Percentiles rank a stretch among this genome's conserved stretches.
phyloP scores from a whole-genome alignment of 2,329 filamentous ascomycete genomes.

The Botryotinia globosa region DNA sequence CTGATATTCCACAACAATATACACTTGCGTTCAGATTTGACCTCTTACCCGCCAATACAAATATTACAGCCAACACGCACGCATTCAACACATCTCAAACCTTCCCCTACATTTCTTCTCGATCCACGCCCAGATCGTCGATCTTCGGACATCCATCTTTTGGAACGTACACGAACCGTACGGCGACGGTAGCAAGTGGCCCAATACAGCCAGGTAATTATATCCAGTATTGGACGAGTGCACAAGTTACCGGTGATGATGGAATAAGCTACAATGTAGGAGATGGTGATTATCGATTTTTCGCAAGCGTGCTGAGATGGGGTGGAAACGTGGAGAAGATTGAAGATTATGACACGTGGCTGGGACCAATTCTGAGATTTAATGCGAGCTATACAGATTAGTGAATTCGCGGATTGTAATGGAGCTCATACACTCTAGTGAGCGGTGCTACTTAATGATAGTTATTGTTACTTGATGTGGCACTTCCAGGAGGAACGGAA shows the following conservation, averaged over 20 bases:
- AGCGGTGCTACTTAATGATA: fast-evolving
- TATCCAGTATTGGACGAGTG: conserved; percentile 16
- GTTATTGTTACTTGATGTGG: not conserved
- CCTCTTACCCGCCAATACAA: conserved; percentile 19
- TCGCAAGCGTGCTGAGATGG: conserved; percentile 20
- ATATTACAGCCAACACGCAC: conserved; percentile 4
- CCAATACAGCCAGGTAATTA: conserved; percentile 14
- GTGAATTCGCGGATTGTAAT: too few species aligned
- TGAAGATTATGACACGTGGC: conserved; percentile 19
- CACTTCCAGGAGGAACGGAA: not conserved
- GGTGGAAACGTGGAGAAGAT: not conserved
- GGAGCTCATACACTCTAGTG: not conserved
- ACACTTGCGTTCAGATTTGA: conserved; percentile 16
- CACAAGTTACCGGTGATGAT: not conserved
- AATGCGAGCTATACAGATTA: conserved; percentile 5
- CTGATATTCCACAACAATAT: conserved; percentile 14
- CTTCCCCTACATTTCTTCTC: not conserved
- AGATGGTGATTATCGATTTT: conserved; percentile 20
- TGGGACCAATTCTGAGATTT: conserved; percentile 20
- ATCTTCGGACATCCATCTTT: conserved; percentile 18
- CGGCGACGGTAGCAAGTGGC: not conserved
- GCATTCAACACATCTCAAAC: not conserved
- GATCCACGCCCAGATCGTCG: not conserved
- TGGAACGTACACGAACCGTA: conserved; percentile 15
- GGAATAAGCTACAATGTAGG: conserved; percentile 6